Evolutionary conservation across 805 yeast species (phyloP), one percentile per base, ranked within the genome.

Genomic region (Monosporozyma unispora): DNA sequence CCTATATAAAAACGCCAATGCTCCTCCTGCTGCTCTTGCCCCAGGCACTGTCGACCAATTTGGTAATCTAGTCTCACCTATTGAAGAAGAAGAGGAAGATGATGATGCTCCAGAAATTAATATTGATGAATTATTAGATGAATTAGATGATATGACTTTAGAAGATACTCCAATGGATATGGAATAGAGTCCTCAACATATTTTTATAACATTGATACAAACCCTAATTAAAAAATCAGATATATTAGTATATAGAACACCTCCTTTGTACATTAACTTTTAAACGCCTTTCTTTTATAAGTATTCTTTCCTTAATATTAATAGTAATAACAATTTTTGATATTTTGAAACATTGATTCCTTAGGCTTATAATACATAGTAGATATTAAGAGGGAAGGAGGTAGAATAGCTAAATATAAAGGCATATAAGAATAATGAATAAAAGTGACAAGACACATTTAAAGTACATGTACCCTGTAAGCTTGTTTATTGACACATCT

Each of bases 91-190:
- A 7, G 87, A 79, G n/a, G n/a, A n/a, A 25, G 93, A 84, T 50
- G 89, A 80, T 47, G 93, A 84, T 60, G 93, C 88, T 31, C 97
- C 98, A 45, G 84, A 78, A 57, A 86, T 93, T 58, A 88, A 82
- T 52, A 80, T 93, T 50, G 96, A 90, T 62, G 98, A 93, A 70
- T 76, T 93, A 59, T 75, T 93, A 70, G 98, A 93, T 60, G 99
- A 93, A 66, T 75, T 93, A 60, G 97, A 89, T 59, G 96, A 86
- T 51, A 84, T 90, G 95, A 87, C 87, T 27, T 74, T 90, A 66
- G 89, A 83, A 39, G 87, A 79, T 55, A 48, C 53, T 27, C 53
- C 53, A 35, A 51, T 53, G 50, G 57, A 54, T 22, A 54, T 44
- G 38, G 47, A 31, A 35, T 35, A 35, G 39, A 35, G 4, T 31